Percentiles rank a stretch among this genome's conserved stretches.
Conservation (phyloP, 257 asterid genomes). For the Oldenlandia corymbosa region DNA sequence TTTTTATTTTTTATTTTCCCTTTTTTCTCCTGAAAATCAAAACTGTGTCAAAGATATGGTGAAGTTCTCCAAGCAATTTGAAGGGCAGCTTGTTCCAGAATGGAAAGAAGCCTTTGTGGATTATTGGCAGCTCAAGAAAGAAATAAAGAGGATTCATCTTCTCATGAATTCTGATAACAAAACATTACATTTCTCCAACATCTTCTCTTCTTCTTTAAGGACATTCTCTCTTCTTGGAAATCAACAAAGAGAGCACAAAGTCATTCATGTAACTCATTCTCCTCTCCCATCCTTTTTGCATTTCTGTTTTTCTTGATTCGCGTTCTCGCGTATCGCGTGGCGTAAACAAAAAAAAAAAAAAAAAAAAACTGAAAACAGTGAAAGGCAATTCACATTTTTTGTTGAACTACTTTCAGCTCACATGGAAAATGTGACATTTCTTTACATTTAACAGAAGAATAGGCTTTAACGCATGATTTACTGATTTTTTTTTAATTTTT, state of each 20-base stretch:
- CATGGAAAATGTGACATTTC: conserved; percentile 12
- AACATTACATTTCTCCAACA: too few species aligned
- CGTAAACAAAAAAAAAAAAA: too few species aligned
- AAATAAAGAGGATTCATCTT: conserved; percentile 60
- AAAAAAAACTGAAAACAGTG: not conserved
- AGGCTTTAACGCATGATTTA: not conserved
- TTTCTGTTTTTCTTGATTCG: not conserved
- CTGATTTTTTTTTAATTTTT: not conserved
- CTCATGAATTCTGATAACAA: conserved; percentile 21
- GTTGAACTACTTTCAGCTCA: not conserved
- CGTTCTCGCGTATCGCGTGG: not conserved
- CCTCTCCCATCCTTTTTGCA: too few species aligned
- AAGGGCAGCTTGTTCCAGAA: conserved; percentile 82
- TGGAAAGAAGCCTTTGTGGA: conserved; percentile 98
- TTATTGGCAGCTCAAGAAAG: conserved; percentile 69
- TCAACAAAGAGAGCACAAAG: conserved; percentile 36
- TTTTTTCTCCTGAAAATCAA: not conserved
- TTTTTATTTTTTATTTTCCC: not conserved
- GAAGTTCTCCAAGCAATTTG: conserved; percentile 84
- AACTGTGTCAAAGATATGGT: conserved; percentile 51
- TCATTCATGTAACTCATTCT: conserved; percentile 50
- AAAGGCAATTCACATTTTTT: not conserved
- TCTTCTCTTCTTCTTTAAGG: conserved; percentile 32
- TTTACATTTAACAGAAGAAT: conserved; percentile 5
- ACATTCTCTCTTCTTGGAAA: conserved; percentile 34